These are phyloP conservation scores for Phytophthora sp. DNA, from an alignment of 352 stramenopile species.

Conservation along the genomic window DNA sequence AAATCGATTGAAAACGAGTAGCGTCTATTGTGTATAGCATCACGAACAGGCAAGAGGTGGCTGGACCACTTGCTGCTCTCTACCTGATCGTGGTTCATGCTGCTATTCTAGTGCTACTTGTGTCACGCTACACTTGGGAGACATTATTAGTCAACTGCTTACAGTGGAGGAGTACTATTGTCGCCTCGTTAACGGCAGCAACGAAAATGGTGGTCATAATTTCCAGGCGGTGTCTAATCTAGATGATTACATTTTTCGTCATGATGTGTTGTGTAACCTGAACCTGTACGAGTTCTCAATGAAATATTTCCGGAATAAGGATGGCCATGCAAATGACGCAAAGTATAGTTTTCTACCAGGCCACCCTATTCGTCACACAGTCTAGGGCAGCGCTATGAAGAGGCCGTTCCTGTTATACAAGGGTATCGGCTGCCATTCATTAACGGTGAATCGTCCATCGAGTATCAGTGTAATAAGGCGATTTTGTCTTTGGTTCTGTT, in stretches of 20 bases:
- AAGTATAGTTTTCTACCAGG: background rate
- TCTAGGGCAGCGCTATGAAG: background rate
- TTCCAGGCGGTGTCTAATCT: background rate
- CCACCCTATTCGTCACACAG: background rate
- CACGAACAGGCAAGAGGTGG: constrained; percentile 1
- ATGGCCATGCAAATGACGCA: background rate
- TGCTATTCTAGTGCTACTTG: too few species aligned
- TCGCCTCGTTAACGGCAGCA: too few species aligned
- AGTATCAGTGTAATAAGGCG: background rate
- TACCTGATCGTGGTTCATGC: background rate
- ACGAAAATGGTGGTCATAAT: too few species aligned
- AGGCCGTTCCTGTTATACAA: background rate
- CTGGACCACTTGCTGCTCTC: background rate
- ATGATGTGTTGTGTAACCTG: background rate
- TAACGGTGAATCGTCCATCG: background rate
- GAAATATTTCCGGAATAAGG: background rate
- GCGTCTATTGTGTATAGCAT: background rate
- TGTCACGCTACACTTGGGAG: too few species aligned
- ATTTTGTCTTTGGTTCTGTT: background rate
- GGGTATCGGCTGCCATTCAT: background rate
- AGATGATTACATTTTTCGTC: constrained; percentile 1
- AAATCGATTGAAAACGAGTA: background rate
- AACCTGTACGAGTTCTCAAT: constrained; percentile 1
- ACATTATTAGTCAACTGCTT: too few species aligned
- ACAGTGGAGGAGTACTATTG: too few species aligned